Evolutionary conservation across 768 basidiomycete species (phyloP).

Genomic region (Lactifluus subvellereus): DNA sequence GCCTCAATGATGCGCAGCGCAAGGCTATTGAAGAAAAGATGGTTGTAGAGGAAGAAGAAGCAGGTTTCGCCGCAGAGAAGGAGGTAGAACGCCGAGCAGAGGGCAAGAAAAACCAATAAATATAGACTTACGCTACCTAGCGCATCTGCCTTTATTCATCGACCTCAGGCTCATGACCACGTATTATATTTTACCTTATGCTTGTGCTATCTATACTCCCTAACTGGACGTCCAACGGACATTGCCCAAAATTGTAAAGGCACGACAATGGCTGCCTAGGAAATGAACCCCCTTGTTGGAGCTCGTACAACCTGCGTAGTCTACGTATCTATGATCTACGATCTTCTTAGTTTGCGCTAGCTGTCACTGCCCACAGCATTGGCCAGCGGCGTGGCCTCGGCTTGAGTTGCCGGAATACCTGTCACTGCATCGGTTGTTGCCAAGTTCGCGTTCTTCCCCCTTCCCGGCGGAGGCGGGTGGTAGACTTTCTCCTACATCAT

Average conservation of each 20-base stretch:
- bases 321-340: not conserved
- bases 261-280: not conserved
- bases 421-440: constrained; percentile 4
- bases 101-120: constrained; percentile 22
- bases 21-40: constrained; percentile 54
- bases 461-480: constrained; percentile 78
- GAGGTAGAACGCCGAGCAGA: constrained; percentile 32
- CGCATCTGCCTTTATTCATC: not conserved
- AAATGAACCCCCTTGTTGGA: not conserved
- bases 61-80: constrained; percentile 66
- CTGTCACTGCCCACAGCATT: not conserved
- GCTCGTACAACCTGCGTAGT: not conserved
- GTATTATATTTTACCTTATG: constrained; percentile 5
- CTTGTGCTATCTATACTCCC: not conserved
- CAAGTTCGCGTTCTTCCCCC: constrained; percentile 51
- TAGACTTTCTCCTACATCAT: constrained; percentile 64
- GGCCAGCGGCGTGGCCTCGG: not conserved
- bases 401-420: not conserved
- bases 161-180: not conserved
- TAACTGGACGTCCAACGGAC: not conserved
- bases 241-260: not conserved
- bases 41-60: constrained; percentile 64
- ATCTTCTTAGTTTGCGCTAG: not conserved
- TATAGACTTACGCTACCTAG: not conserved
- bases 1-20: constrained; percentile 45